Evolutionary conservation across 2,329 filamentous ascomycete species (phyloP).

Genomic region (Fusarium fracticaudum): DNA sequence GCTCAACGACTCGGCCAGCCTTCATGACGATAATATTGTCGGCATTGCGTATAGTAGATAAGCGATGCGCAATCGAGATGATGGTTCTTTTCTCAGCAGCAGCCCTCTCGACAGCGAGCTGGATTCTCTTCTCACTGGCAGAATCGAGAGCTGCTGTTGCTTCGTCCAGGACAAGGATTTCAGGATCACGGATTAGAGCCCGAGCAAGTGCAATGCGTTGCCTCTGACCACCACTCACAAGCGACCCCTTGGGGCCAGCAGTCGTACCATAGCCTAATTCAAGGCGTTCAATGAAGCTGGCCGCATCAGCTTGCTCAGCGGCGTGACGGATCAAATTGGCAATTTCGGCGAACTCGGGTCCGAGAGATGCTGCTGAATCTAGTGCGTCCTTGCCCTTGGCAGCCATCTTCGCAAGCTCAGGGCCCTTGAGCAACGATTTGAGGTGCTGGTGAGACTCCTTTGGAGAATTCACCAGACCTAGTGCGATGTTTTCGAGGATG

Average conservation of each 20-base stretch:
- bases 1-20: conserved; percentile 67
- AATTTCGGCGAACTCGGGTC: neutral
- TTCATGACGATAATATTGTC: conserved; percentile 75
- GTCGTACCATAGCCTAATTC: conserved; percentile 63
- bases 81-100: conserved; percentile 66
- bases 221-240: conserved; percentile 67
- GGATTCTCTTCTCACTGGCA: conserved; percentile 64
- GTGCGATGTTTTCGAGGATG: neutral
- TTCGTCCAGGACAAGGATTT: conserved; percentile 68
- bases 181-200: conserved; percentile 64
- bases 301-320: neutral
- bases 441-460: neutral
- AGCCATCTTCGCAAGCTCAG: neutral
- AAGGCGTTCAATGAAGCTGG: conserved; percentile 63
- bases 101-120: conserved; percentile 54
- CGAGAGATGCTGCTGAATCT: neutral
- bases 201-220: conserved; percentile 68
- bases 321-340: neutral
- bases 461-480: neutral
- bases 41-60: conserved; percentile 69
- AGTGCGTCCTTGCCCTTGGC: neutral
- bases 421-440: neutral
- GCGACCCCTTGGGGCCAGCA: conserved; percentile 63
- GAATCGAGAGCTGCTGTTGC: conserved; percentile 69
- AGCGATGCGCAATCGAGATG: conserved; percentile 71